These are phyloP conservation scores for Malassezia sp. DNA, from an alignment of 1,284 basidiomycete genomes.

Conservation along the genomic window DNA sequence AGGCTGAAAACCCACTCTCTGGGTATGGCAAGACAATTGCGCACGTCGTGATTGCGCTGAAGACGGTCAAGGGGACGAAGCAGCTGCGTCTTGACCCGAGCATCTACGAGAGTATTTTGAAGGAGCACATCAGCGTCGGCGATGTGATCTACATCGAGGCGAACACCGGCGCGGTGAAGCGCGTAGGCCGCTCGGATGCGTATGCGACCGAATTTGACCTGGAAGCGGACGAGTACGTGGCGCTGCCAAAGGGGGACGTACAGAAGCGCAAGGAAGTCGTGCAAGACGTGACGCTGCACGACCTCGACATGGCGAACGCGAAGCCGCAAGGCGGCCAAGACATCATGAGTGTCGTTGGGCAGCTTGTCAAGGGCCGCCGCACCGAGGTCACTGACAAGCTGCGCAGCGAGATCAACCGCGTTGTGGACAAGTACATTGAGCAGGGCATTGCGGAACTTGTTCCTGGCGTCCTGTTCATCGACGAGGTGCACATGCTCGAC, in stretches of 20 bases:
- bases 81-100: conserved; percentile 86
- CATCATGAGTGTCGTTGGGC: conserved; percentile 98
- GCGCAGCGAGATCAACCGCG: conserved; percentile 86
- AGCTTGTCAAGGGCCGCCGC: conserved; percentile 79
- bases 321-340: conserved; percentile 87
- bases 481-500: conserved; percentile 99
- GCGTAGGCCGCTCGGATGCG: conserved; percentile 91
- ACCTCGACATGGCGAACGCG: conserved; percentile 92
- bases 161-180: conserved; percentile 91
- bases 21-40: conserved; percentile 98
- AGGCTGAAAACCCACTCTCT: conserved; percentile 48
- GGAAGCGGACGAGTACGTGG: conserved; percentile 95
- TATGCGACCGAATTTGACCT: conserved; percentile 98
- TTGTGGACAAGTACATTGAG: conserved; percentile 95
- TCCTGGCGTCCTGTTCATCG: conserved; percentile 94
- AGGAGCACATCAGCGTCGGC: conserved; percentile 91
- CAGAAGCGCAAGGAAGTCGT: conserved; percentile 95
- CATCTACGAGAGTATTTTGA: conserved; percentile 93
- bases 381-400: conserved; percentile 97
- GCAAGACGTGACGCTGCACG: conserved; percentile 90
- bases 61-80: conserved; percentile 97
- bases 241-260: conserved; percentile 92
- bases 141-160: conserved; percentile 94
- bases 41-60: conserved; percentile 88
- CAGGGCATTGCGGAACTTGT: conserved; percentile 96